These are phyloP conservation scores for Zostera marina DNA, from an alignment of 116 monocot genomes.

Conservation along the genomic window DNA sequence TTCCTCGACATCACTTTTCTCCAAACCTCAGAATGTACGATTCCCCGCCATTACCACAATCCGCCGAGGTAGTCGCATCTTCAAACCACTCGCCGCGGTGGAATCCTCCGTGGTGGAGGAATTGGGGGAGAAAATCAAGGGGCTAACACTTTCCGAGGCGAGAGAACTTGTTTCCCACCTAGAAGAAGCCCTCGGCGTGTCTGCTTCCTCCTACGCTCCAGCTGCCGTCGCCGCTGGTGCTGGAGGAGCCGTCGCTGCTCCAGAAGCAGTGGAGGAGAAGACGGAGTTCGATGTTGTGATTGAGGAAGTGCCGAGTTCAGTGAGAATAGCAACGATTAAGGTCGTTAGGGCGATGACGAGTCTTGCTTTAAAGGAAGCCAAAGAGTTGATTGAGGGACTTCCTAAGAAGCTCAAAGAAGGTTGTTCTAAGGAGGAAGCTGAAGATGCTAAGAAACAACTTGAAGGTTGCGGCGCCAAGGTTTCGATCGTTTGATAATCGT, in stretches of 20 bases:
- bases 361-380: slow-evolving; percentile 42
- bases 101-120: slow-evolving; percentile 33
- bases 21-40: slow-evolving; percentile 6
- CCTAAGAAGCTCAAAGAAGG: slow-evolving; percentile 54
- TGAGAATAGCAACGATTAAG: slow-evolving; percentile 45
- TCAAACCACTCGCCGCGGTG: slow-evolving; percentile 13
- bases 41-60: slow-evolving; percentile 8
- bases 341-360: slow-evolving; percentile 36
- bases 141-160: slow-evolving; percentile 37
- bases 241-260: slow-evolving; percentile 11
- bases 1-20: slow-evolving; percentile 3
- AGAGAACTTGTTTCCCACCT: slow-evolving; percentile 28
- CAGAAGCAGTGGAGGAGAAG: slow-evolving; percentile 39
- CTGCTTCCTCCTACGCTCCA: slow-evolving; percentile 26
- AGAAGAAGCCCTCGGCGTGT: slow-evolving; percentile 37
- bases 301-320: slow-evolving; percentile 35
- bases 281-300: slow-evolving; percentile 60
- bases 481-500: slow-evolving; percentile 13
- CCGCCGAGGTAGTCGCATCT: slow-evolving; percentile 7
- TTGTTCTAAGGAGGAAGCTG: slow-evolving; percentile 33
- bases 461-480: slow-evolving; percentile 42
- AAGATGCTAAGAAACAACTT: slow-evolving; percentile 43
- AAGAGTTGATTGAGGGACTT: slow-evolving; percentile 43
- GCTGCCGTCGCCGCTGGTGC: slow-evolving; percentile 16
- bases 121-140: slow-evolving; percentile 12